Conservation (phyloP, 108 stramenopile species). For the Nitzschia sp. region DNA sequence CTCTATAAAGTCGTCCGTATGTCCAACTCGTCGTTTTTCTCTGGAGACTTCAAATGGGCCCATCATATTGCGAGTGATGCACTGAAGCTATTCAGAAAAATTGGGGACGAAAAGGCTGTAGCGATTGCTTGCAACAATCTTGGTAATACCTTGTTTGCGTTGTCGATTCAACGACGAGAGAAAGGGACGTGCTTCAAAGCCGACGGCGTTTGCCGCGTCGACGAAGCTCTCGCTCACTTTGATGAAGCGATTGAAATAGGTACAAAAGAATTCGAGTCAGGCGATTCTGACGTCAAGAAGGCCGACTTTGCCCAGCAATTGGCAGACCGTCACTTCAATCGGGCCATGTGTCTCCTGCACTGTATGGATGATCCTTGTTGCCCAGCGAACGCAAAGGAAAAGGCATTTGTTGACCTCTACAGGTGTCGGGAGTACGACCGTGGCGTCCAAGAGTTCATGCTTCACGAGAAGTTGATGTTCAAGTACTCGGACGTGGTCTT, state of each 20-base stretch:
- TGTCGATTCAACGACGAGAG: conserved; percentile 20
- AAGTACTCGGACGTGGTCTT: conserved; percentile 40
- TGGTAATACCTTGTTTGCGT: conserved; percentile 53
- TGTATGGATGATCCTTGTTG: conserved; percentile 31
- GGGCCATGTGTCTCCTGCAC: conserved; percentile 56
- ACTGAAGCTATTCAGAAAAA: conserved; percentile 51
- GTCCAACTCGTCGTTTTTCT: conserved; percentile 61
- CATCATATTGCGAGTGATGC: conserved; percentile 49
- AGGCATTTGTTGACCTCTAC: conserved; percentile 36
- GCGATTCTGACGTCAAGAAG: conserved; percentile 29
- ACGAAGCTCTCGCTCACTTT: conserved; percentile 31
- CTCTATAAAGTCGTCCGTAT: conserved; percentile 55
- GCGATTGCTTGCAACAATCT: conserved; percentile 65
- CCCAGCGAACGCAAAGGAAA: conserved; percentile 32
- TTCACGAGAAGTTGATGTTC: conserved; percentile 35
- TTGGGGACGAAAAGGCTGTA: conserved; percentile 69
- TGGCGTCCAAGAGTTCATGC: conserved; percentile 49
- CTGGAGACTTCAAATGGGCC: conserved; percentile 48
- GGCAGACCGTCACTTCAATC: conserved; percentile 68
- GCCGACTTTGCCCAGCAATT: conserved; percentile 51
- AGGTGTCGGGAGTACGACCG: conserved; percentile 25
- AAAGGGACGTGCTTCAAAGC: neutral
- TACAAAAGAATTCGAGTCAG: conserved; percentile 42
- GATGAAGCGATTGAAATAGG: conserved; percentile 45
- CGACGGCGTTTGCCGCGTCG: conserved; percentile 8